These are phyloP conservation scores for Daldinia caldariorum DNA, from an alignment of 495 filamentous ascomycete species.

Conservation along the genomic window DNA sequence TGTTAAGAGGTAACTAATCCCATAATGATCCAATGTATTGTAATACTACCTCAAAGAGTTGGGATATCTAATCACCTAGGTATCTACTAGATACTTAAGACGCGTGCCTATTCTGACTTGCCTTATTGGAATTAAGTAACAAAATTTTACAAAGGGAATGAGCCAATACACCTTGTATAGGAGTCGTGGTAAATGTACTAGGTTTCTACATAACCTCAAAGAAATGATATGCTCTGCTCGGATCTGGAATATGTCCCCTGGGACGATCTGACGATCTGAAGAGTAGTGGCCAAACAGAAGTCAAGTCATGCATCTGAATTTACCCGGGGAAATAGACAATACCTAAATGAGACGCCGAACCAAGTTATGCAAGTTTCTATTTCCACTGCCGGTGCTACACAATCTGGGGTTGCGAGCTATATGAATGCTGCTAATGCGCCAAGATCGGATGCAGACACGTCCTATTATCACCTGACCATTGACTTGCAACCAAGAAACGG, in stretches of 20 bases:
- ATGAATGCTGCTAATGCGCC: conserved; percentile 17
- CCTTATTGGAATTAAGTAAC: conserved; percentile 45
- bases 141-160: conserved; percentile 8
- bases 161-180: neutral
- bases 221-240: neutral
- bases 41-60: no score
- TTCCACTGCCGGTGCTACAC: conserved; percentile 26
- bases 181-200: neutral
- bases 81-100: no score
- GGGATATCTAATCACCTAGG: no score
- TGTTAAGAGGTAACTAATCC: no score
- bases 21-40: no score
- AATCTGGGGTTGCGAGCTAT: conserved; percentile 10
- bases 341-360: conserved; percentile 13
- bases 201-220: neutral
- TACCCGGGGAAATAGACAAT: conserved; percentile 23
- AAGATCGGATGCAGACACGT: conserved; percentile 12
- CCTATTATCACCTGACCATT: conserved; percentile 25
- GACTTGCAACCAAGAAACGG: conserved; percentile 5
- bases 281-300: conserved; percentile 11
- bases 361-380: conserved; percentile 23
- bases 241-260: conserved; percentile 31
- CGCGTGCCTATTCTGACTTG: conserved; percentile 37
- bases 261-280: neutral
- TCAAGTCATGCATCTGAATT: conserved; percentile 16